Base-by-base conservation (phyloP, 805 yeast genomes). In the Spathaspora boniae region DNA sequence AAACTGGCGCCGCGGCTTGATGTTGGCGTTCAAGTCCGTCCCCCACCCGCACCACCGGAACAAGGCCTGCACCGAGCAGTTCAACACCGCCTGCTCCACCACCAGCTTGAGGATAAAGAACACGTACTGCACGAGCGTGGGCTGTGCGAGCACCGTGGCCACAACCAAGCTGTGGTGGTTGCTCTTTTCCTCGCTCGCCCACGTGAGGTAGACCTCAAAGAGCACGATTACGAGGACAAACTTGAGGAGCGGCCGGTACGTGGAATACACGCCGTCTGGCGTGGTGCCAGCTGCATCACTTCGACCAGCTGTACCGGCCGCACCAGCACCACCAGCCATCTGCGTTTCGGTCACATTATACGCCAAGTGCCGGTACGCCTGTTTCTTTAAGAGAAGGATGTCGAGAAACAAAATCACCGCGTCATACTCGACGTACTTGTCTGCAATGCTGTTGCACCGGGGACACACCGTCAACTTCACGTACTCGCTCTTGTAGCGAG, bases 391-490 rank as follows among this genome's bases (percentile, higher is more conserved):
- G 9, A 93, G 70, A 36, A 93, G 61, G 29, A 91, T 69, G 50
- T 93, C 98, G 16, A 93, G 80, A 53, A 86, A 84, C 15, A 91
- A 64, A 2, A 93, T 65, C 6, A 91, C 94, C 37, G 78, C 74
- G 56, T 93, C 99, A 44, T 78, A 82, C 56, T 93, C 99, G 20
- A 91, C 81, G 60, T 93, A 93, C 53, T 84, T 82, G 58, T 93
- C 99, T 3, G 88, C 95, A 16, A 84, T 78, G 33, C 72, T 67
- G 20, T 75, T 70, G 56, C 99, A 93, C 19, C 62, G 55, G 2
- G 75, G 62, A 51, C 98, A 93, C 21, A 80, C 79, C 0, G 95
- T 81, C 25, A 87, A 71, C 44, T 84, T 78, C 31, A 91, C 86
- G 48, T 87, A 88, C 30, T 80, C 78, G 39, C 82, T 80, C 19